Base-by-base conservation (phyloP, 192 early-diverging fungal species). In the Umbelopsis ramanniana region DNA sequence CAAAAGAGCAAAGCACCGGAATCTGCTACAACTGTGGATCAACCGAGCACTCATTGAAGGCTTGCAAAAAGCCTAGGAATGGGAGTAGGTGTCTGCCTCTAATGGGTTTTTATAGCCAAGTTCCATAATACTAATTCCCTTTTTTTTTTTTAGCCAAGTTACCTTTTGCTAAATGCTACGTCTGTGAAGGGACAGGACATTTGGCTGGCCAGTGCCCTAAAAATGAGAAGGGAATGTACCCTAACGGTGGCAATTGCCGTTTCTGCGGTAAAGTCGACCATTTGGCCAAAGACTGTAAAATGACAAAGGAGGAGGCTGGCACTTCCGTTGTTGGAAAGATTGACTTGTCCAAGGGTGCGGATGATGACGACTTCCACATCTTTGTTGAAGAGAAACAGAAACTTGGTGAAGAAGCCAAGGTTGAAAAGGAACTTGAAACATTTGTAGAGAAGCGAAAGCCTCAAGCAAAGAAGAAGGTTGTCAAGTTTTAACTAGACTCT, bases 1-100 rank as follows among this genome's bases (percentile, higher is more conserved):
- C 86, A 4, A 79, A 79, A 33, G 77, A 79, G 43, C 68, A 78
- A 40, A 78, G 54, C 26, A 79, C 84, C 22, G 89, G 89, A 15
- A 86, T 95, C 33, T 98, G 96, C 80, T 97, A 94, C 79, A 93
- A 89, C 68, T 98, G 96, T 79, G 93, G 95, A 22, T 92, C 93
- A 6, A 80, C 83, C 6, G 93, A 95, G 63, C 96, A 98, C 78
- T 91, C 81, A 23, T 86, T 91, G n/a, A 91, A 90, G 68, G 72
- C 89, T 53, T 98, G 96, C 70, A 85, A 85, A 74, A 83, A 91
- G 70, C 76, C 77, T 19, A 75, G 79, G 48, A 84, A 85, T 72
- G 79, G 76, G 0, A 80, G 74, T 70, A 73, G 60, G 52, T 74
- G 19, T 69, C 3, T 6, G 40, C 47, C 2, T n/a, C n/a, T n/a